These are phyloP conservation scores for Agrocybe pediades DNA, from an alignment of 768 basidiomycete species.

Conservation along the genomic window DNA sequence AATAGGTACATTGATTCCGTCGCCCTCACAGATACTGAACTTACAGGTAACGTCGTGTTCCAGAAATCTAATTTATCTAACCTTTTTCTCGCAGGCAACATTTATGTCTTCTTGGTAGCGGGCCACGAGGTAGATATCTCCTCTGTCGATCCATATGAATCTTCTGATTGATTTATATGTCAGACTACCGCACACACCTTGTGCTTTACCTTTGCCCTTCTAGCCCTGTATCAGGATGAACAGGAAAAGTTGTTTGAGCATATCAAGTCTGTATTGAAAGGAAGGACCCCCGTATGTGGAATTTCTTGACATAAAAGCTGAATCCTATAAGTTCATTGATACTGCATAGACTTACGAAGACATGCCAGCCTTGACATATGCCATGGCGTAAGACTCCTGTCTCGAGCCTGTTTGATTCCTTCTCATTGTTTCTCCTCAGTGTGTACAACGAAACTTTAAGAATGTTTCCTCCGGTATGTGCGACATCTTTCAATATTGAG, in stretches of 20 bases:
- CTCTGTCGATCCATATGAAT: constrained; percentile 35
- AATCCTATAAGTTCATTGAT: background rate
- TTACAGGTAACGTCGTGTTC: constrained; percentile 31
- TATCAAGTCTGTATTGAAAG: constrained; percentile 33
- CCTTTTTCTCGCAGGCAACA: constrained; percentile 32
- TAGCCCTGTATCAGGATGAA: constrained; percentile 45
- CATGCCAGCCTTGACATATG: constrained; percentile 38
- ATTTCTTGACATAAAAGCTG: constrained; percentile 13
- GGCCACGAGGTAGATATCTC: constrained; percentile 54
- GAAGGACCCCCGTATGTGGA: constrained; percentile 30
- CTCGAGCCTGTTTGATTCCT: background rate
- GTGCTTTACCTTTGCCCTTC: constrained; percentile 38
- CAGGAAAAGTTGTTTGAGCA: constrained; percentile 46
- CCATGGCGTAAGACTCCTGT: constrained; percentile 30
- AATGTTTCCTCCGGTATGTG: constrained; percentile 44
- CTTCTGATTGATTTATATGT: constrained; percentile 35
- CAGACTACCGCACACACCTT: constrained; percentile 40
- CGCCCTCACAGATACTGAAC: constrained; percentile 43
- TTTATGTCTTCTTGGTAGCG: constrained; percentile 53
- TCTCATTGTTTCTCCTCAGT: background rate
- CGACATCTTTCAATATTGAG: background rate
- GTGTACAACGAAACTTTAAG: constrained; percentile 53
- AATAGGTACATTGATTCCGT: constrained; percentile 38
- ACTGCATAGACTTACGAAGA: constrained; percentile 38
- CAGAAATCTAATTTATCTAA: background rate